Base-by-base conservation (phyloP, 495 filamentous ascomycete species). In the Peziza echinospora region DNA sequence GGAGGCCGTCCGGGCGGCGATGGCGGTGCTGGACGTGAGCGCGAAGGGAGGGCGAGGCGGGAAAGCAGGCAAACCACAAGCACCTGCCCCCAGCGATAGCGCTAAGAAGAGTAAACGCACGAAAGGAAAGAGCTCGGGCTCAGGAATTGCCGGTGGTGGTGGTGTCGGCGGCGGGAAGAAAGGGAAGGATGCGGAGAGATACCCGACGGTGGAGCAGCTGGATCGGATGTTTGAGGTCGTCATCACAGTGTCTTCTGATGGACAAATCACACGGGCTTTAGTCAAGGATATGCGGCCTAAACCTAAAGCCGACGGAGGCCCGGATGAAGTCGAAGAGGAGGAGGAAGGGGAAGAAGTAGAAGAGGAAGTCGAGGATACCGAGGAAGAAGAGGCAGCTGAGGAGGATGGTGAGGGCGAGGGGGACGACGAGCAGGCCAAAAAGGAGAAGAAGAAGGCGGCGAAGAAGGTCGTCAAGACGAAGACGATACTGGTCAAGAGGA, bases 221-320 rank as follows among this genome's bases (percentile, higher is more conserved):
- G 30, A 37, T 37, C 13, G 6, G 30, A 37, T 37, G 19, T 37
- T 37, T 37, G 30, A 37, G 13, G 30, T 37, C 19, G 13, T 37
- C 19, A 37, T 37, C 3, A 37, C 30, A 0, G 30, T 37, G 30
- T 13, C 13, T 37, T 37, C 30, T 17, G 30, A 2, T 37, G 30
- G 30, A 37, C 13, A 11, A 0, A 17, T 17, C 30, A 37, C 30
- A 17, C 13, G 19, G 30, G 30, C 30, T 3, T 37, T 37, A 6
- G 6, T 55, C 19, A 49, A 47, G 43, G 43, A 46, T 5, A 46
- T 59, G 41, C 4, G 21, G 28, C 17, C 40, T 43, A 21, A 21
- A 30, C 3, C 24, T 46, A 5, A 3, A 6, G 24, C 3, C 24
- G 39, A 46, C 10, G 39, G 44, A 13, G 50, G 42, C 2, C 41